Evolutionary conservation across 1,139 yeast genomes (phyloP).

Genomic region (Sugiyamaella pinicola): DNA sequence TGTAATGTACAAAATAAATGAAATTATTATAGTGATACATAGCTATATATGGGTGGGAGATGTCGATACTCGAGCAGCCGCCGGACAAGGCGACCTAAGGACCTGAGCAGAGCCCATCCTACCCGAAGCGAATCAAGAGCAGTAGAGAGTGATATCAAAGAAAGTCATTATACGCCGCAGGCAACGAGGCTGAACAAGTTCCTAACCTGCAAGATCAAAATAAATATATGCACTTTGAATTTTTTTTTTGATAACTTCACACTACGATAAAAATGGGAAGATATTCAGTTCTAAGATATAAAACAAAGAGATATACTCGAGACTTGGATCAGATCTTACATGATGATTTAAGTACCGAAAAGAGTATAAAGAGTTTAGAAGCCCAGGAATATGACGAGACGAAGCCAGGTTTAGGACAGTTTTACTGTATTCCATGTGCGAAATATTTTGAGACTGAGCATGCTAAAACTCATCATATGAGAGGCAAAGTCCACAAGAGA

Average conservation of each 20-base stretch:
- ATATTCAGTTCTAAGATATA: conserved; percentile 66
- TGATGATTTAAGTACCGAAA: conserved; percentile 67
- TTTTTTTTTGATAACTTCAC: too few relatives aligned
- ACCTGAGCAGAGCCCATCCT: too few relatives aligned
- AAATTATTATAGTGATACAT: too few relatives aligned
- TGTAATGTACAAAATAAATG: too few relatives aligned
- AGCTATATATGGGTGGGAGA: neutral
- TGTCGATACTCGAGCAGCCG: neutral
- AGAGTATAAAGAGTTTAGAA: conserved; percentile 62
- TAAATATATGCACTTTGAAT: too few relatives aligned
- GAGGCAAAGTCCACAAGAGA: conserved; percentile 81
- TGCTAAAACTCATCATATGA: conserved; percentile 71
- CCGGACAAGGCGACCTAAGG: too few relatives aligned
- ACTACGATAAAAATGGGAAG: conserved; percentile 64
- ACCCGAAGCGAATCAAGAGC: too few relatives aligned
- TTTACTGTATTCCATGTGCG: conserved; percentile 92
- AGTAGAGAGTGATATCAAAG: too few relatives aligned
- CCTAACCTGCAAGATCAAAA: neutral
- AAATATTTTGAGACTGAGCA: conserved; percentile 81
- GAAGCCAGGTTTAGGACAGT: conserved; percentile 92
- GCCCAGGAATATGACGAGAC: conserved; percentile 88
- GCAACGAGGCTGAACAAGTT: too few relatives aligned
- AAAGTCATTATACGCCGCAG: too few relatives aligned
- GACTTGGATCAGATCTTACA: conserved; percentile 79
- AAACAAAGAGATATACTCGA: conserved; percentile 46